These are phyloP conservation scores for Apostasia ramifera DNA, from an alignment of 106 monocot species.

Conservation along the genomic window DNA sequence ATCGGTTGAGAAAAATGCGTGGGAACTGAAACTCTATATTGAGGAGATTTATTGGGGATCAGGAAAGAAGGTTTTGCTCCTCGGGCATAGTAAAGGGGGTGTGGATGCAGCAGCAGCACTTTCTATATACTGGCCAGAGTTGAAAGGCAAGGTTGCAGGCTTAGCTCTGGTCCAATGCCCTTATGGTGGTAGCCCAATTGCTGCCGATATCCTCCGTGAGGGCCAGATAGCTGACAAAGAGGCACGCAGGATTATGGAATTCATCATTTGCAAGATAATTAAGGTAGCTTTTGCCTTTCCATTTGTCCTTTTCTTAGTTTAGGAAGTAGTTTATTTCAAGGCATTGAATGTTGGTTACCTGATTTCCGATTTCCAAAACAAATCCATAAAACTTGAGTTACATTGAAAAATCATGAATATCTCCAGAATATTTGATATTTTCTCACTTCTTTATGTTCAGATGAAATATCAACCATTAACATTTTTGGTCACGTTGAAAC, in stretches of 20 bases:
- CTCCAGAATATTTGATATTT: no score
- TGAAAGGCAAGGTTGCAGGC: conserved; percentile 63
- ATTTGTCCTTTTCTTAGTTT: no score
- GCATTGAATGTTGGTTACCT: no score
- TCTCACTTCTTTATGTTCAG: no score
- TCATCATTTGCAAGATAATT: conserved; percentile 61
- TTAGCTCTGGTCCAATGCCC: conserved; percentile 64
- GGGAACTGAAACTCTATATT: conserved; percentile 63
- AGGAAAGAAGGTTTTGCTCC: conserved; percentile 41
- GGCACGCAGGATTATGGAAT: conserved; percentile 52
- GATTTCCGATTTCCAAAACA: no score
- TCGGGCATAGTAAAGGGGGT: conserved; percentile 73
- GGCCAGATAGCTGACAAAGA: conserved; percentile 70
- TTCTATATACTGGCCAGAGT: conserved; percentile 52
- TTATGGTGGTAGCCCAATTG: conserved; percentile 56
- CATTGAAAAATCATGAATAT: no score
- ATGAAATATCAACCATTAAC: no score
- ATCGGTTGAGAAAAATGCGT: conserved; percentile 60
- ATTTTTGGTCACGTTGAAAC: no score
- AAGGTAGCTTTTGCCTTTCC: conserved; percentile 32
- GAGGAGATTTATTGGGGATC: conserved; percentile 76
- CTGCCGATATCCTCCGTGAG: conserved; percentile 62
- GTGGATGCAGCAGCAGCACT: conserved; percentile 65
- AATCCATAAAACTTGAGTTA: no score
- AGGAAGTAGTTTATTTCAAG: no score